Conservation (phyloP, 768 basidiomycete genomes). For the Suillus occidentalis region DNA sequence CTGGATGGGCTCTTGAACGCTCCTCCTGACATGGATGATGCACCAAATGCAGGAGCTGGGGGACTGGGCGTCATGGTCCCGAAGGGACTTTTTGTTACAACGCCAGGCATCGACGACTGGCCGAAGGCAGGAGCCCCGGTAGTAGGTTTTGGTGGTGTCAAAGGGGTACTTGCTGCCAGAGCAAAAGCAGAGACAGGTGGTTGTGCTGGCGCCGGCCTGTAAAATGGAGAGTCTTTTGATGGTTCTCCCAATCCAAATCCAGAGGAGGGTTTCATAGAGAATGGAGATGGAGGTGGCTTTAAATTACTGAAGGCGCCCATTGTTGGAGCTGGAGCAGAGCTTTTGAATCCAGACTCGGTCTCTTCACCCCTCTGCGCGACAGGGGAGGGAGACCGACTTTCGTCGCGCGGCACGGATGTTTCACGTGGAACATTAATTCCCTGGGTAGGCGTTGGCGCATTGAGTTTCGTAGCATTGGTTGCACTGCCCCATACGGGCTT, state of each 20-base stretch:
- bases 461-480: conserved; percentile 10
- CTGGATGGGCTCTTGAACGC: conserved; percentile 18
- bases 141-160: conserved; percentile 24
- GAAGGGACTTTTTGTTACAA: conserved; percentile 21
- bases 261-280: conserved; percentile 36
- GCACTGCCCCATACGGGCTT: conserved; percentile 23
- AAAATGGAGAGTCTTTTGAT: conserved; percentile 53
- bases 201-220: conserved; percentile 37
- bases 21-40: conserved; percentile 32
- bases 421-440: conserved; percentile 14
- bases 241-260: conserved; percentile 35
- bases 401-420: conserved; percentile 13
- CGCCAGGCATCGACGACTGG: conserved; percentile 34
- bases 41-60: conserved; percentile 38
- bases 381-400: conserved; percentile 32
- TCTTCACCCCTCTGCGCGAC: conserved; percentile 9
- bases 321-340: conserved; percentile 25
- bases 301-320: conserved; percentile 43
- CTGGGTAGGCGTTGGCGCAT: conserved; percentile 11
- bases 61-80: conserved; percentile 12
- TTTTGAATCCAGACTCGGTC: conserved; percentile 16
- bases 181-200: conserved; percentile 41
- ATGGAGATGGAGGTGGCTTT: conserved; percentile 32
- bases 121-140: conserved; percentile 38
- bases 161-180: conserved; percentile 18